Base-by-base conservation (phyloP, 2,329 filamentous ascomycete genomes). In the Raffaelea ambrosiae region DNA sequence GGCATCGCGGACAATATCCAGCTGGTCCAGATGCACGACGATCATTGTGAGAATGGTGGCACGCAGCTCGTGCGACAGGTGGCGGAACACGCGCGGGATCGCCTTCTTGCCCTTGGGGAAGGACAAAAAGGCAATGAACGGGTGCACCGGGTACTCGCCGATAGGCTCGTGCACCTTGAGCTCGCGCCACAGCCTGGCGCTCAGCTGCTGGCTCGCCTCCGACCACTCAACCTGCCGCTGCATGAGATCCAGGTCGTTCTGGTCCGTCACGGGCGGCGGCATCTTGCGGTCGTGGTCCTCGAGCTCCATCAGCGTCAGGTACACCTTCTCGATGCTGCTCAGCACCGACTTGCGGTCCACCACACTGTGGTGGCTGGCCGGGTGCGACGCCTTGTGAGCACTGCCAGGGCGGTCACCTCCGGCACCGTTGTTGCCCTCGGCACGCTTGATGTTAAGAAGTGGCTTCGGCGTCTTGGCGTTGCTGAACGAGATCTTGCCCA, bases 401-500 rank as follows among this genome's bases (percentile, higher is more conserved):
- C 68, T 74, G 43, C 66, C 64, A 20, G 77, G 70, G 23, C 76
- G 73, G 46, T 77, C 72, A 23, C 67, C 61, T 16, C 31, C 35
- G 16, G 35, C 20, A 3, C 43, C 46, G 21, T 21, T 71, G 43
- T 26, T 21, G 54, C 74, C 82, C 44, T 96, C 90, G 19, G 80
- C 74, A 29, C 90, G 86, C 73, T 95, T 97, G 70, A 98, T 90
- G 63, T 94, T 98, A 44, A 98, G 81, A 49, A 97, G 73, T 16
- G 91, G 89, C 66, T 95, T 93, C 0, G 93, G 93, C 0, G 93
- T 95, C 72, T 97, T 98, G 43, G 93, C 88, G 60, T 98, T 98
- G 73, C 91, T 96, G 70, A 97, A 98, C 0, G 91, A 95, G 49
- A 98, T 98, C 71, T 97, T 98, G 55, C 93, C 93, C 44, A 98